Evolutionary conservation across 176 grass and related monocot genomes (phyloP).

Genomic region (Saccharum officinarum): DNA sequence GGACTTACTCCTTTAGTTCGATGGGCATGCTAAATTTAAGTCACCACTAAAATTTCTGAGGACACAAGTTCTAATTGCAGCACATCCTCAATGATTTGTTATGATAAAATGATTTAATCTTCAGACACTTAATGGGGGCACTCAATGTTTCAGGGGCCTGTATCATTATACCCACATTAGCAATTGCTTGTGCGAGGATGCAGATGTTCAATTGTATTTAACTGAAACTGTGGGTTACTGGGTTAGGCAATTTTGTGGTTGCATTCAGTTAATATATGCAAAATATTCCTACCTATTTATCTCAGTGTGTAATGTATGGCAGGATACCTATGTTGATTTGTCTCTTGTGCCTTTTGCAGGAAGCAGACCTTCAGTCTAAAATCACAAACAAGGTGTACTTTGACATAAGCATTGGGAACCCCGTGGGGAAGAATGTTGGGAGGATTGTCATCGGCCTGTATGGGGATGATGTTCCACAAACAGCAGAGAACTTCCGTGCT

Average conservation of each 20-base stretch:
- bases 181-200: not conserved
- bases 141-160: not conserved
- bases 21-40: not conserved
- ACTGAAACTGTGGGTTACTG: not conserved
- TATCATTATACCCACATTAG: not conserved
- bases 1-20: not conserved
- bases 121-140: not conserved
- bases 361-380: slow-evolving; percentile 70
- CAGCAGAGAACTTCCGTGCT: slow-evolving; percentile 84
- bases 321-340: not conserved
- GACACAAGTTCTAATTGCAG: not conserved
- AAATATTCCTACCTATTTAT: not conserved
- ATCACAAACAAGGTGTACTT: slow-evolving; percentile 97
- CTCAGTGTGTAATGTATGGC: not conserved
- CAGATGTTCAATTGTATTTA: not conserved
- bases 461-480: slow-evolving; percentile 88
- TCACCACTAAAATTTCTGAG: not conserved
- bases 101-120: not conserved
- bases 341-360: slow-evolving; percentile 39
- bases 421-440: slow-evolving; percentile 64
- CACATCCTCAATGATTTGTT: not conserved
- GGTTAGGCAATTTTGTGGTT: not conserved
- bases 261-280: not conserved
- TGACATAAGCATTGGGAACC: slow-evolving; percentile 86
- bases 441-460: slow-evolving; percentile 88